These are phyloP conservation scores for Lotmaria passim DNA, from an alignment of 208 protist species.

Conservation along the genomic window DNA sequence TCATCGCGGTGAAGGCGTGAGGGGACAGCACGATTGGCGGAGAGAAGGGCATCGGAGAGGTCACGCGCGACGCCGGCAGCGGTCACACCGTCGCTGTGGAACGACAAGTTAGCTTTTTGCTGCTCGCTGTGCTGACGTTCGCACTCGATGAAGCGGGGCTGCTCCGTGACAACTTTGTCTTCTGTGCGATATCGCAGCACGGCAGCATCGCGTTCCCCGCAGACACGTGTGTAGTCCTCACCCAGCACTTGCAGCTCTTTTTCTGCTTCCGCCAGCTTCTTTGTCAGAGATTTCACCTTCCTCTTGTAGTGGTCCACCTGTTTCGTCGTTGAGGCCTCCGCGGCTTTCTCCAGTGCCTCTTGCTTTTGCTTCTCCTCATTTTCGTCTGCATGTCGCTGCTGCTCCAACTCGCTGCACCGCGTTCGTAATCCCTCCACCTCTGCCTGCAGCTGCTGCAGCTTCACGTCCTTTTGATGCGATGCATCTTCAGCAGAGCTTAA, in stretches of 20 bases:
- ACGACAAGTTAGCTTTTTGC: slow-evolving; percentile 8
- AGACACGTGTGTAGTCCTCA: slow-evolving; percentile 24
- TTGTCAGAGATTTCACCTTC: neutral
- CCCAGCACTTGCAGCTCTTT: slow-evolving; percentile 29
- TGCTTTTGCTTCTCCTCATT: slow-evolving; percentile 1
- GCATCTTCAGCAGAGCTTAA: neutral
- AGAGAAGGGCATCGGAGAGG: slow-evolving; percentile 28
- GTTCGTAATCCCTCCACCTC: neutral
- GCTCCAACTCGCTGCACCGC: neutral
- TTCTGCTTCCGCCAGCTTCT: slow-evolving; percentile 18
- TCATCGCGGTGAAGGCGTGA: neutral
- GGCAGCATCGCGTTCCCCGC: slow-evolving; percentile 11
- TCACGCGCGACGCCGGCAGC: slow-evolving; percentile 18
- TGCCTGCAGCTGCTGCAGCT: neutral
- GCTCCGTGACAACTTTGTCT: neutral
- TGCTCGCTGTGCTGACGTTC: neutral
- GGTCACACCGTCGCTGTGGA: slow-evolving; percentile 19
- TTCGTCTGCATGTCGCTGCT: no score
- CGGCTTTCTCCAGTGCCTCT: slow-evolving; percentile 6
- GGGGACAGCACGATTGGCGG: slow-evolving; percentile 5
- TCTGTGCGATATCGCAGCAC: neutral
- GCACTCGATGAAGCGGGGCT: neutral
- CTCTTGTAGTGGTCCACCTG: slow-evolving; percentile 20
- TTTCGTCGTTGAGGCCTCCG: slow-evolving; percentile 8
- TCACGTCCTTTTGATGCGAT: neutral